Conservation (phyloP, 73 alveolate genomes). For the Paramecium octaurelia region DNA sequence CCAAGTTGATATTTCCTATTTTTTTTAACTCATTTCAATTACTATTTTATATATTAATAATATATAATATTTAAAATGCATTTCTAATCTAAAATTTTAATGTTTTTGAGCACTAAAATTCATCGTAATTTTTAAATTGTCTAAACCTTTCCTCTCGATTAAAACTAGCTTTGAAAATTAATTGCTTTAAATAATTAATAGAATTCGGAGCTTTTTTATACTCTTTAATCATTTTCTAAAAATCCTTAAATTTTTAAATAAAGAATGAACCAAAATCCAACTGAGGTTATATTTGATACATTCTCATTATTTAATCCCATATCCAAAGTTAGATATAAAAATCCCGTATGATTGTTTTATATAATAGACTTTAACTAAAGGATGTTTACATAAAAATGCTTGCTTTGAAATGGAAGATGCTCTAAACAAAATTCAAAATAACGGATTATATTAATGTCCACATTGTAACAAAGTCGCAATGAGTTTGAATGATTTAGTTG, state of each 20-base stretch:
- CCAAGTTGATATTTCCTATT: slow-evolving; percentile 28
- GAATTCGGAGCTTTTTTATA: background rate
- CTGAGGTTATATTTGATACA: background rate
- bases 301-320: background rate
- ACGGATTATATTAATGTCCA: background rate
- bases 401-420: background rate
- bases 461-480: background rate
- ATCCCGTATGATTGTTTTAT: background rate
- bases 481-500: background rate
- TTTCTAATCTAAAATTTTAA: background rate
- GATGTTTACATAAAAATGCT: background rate
- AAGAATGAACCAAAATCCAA: background rate
- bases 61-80: background rate
- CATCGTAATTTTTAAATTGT: background rate
- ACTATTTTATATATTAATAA: background rate
- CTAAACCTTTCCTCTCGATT: no score
- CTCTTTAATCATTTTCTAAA: background rate
- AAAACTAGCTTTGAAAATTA: no score
- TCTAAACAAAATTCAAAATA: background rate
- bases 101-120: background rate
- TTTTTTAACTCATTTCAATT: background rate
- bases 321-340: background rate
- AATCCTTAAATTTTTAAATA: background rate
- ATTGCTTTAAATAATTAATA: no score
- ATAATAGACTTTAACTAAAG: background rate